These are phyloP conservation scores for Debaryomyces maramus DNA, from an alignment of 805 yeast species.

Conservation along the genomic window DNA sequence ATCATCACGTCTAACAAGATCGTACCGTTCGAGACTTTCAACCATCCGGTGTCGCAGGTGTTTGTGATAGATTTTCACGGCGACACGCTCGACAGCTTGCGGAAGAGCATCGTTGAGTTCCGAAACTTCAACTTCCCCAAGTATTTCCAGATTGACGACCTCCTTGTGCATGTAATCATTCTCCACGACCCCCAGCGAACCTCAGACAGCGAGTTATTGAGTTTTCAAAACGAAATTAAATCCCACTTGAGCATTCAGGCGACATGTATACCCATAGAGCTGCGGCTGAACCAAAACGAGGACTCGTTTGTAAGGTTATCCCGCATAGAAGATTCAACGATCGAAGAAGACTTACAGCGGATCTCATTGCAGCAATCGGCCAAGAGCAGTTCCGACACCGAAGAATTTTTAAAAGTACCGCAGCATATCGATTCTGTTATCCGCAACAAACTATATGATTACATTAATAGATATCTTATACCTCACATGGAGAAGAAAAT, in stretches of 20 bases:
- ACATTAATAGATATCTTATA: slow-evolving; percentile 51
- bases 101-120: slow-evolving; percentile 52
- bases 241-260: slow-evolving; percentile 26
- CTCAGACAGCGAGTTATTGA: slow-evolving; percentile 27
- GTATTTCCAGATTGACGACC: slow-evolving; percentile 65
- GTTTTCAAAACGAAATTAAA: slow-evolving; percentile 29
- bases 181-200: slow-evolving; percentile 25
- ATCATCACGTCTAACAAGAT: slow-evolving; percentile 58
- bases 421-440: slow-evolving; percentile 42
- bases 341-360: slow-evolving; percentile 51
- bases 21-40: slow-evolving; percentile 80
- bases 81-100: slow-evolving; percentile 56
- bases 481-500: slow-evolving; percentile 87
- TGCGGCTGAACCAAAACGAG: slow-evolving; percentile 2
- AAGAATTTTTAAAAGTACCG: slow-evolving; percentile 24
- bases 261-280: slow-evolving; percentile 19
- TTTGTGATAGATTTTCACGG: slow-evolving; percentile 57
- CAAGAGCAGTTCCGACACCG: slow-evolving; percentile 7
- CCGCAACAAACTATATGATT: slow-evolving; percentile 43
- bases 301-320: slow-evolving; percentile 11
- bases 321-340: slow-evolving; percentile 36
- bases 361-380: slow-evolving; percentile 24
- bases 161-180: slow-evolving; percentile 46
- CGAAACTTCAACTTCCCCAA: slow-evolving; percentile 56
- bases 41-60: slow-evolving; percentile 80